These are phyloP conservation scores for Platismatia glauca DNA, from an alignment of 495 filamentous ascomycete species.

Conservation along the genomic window DNA sequence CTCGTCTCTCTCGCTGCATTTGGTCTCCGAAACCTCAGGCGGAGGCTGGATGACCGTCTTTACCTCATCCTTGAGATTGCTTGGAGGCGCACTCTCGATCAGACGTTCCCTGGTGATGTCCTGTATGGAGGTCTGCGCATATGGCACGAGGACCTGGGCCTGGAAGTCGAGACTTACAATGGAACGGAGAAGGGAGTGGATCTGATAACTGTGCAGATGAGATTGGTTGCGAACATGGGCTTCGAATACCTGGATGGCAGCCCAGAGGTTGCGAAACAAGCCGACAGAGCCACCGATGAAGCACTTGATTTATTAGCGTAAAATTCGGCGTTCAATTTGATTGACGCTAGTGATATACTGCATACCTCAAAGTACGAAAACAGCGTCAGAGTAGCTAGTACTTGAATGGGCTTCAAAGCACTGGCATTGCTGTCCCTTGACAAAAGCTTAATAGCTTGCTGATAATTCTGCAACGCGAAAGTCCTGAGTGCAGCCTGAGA, in stretches of 20 bases:
- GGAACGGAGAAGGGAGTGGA: not conserved
- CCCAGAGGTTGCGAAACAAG: not conserved
- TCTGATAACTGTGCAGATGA: not conserved
- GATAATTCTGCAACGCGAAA: not conserved
- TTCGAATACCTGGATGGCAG: slow-evolving; percentile 1
- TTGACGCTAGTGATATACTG: not conserved
- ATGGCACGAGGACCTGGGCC: not conserved
- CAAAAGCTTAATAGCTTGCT: not conserved
- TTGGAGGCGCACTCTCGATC: not conserved
- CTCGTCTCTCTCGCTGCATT: not conserved
- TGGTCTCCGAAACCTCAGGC: not conserved
- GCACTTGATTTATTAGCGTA: not conserved
- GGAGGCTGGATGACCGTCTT: not conserved
- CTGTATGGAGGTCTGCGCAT: not conserved
- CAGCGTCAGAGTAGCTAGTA: not conserved
- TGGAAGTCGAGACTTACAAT: not conserved
- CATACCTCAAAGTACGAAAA: slow-evolving; percentile 1
- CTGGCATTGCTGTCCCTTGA: not conserved
- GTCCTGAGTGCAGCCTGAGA: not conserved
- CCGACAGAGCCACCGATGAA: not conserved
- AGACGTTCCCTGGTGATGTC: not conserved
- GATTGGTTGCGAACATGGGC: not conserved
- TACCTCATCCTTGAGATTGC: not conserved
- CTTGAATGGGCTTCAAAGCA: not conserved
- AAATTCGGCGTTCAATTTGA: not conserved